Percentiles rank a stretch among this genome's conserved stretches.
Conservation (phyloP, 1,139 yeast species). For the Taphrina flavorubra region DNA sequence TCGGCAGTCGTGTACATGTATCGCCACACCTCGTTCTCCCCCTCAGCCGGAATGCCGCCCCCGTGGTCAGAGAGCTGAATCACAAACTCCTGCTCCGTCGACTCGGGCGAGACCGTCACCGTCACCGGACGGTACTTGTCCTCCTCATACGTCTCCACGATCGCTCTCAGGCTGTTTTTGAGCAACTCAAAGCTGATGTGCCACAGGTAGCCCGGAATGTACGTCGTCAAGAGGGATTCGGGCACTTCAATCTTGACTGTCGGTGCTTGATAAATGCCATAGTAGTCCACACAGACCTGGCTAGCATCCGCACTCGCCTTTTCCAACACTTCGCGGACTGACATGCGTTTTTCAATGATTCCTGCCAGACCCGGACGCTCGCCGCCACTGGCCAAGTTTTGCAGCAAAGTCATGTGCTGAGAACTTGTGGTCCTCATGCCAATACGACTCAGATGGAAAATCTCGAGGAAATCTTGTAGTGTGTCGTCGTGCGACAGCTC, state of each 20-base stretch:
- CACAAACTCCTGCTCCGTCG: conserved; percentile 73
- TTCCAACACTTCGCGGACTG: conserved; percentile 76
- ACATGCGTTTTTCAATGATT: conserved; percentile 79
- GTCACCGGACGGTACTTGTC: conserved; percentile 80
- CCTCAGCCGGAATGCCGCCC: conserved; percentile 87
- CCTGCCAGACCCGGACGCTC: conserved; percentile 76
- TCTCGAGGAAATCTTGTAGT: conserved; percentile 75
- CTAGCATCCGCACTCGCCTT: conserved; percentile 88
- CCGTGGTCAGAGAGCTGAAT: conserved; percentile 91
- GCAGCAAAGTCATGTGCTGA: conserved; percentile 58
- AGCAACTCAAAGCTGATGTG: conserved; percentile 87
- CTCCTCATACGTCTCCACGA: conserved; percentile 69
- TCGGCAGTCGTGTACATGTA: conserved; percentile 83
- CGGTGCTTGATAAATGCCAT: conserved; percentile 81
- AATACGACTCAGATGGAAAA: conserved; percentile 84
- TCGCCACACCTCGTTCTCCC: conserved; percentile 86
- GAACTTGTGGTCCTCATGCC: conserved; percentile 71
- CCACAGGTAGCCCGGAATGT: conserved; percentile 86
- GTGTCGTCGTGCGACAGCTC: conserved; percentile 53
- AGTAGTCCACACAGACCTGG: conserved; percentile 85
- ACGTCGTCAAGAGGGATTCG: conserved; percentile 73
- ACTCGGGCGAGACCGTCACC: conserved; percentile 87
- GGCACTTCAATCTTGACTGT: conserved; percentile 76
- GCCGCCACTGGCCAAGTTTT: conserved; percentile 70
- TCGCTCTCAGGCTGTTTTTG: conserved; percentile 84